Evolutionary conservation across 2,329 filamentous ascomycete species (phyloP), one percentile per base, ranked within the genome.

Genomic region (Sarocladiaceae sp.): DNA sequence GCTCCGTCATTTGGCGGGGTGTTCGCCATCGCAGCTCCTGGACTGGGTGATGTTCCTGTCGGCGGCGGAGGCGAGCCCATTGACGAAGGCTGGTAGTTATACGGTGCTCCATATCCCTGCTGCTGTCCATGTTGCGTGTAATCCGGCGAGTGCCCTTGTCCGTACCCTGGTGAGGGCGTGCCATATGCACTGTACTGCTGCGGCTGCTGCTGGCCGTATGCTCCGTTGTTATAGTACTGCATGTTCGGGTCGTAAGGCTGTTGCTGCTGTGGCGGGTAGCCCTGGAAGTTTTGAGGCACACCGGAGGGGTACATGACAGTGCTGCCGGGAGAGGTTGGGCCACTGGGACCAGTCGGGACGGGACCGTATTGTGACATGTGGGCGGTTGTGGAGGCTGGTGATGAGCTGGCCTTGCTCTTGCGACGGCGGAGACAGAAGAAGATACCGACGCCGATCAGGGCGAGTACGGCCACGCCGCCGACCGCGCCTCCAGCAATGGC

Each of bases 401-500:
- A 54, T 36, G 26, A 48, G 12, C 59, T 23, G 29, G 54, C 51
- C 39, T 58, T 46, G n/a, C 56, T 51, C 35, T 62, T 62, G 23
- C 59, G 64, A 23, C 68, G 68, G 20, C 69, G 71, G 51, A 74
- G 50, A 18, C 76, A 58, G 56, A 74, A 69, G 59, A 72, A 76
- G 33, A 64, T 61, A 10, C 59, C 68, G 6, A 67, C 55, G 18
- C 64, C 67, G 40, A 77, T 61, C n/a, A 78, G 59, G 2, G 62
- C 69, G 18, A 78, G 57, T 13, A 59, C 67, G 0, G 60, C 69
- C 3, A 75, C 67, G 12, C 75, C 75, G n/a, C 74, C 75, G 10
- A 77, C 71, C 3, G 68, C 66, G 23, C 74, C 75, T 11, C 75
- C 75, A 7, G 64, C 73, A 39, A 79, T 77, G 15, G 74, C 66